These are phyloP conservation scores for Persicaria tinctoria DNA, from an alignment of 148 eudicot species.

Conservation along the genomic window DNA sequence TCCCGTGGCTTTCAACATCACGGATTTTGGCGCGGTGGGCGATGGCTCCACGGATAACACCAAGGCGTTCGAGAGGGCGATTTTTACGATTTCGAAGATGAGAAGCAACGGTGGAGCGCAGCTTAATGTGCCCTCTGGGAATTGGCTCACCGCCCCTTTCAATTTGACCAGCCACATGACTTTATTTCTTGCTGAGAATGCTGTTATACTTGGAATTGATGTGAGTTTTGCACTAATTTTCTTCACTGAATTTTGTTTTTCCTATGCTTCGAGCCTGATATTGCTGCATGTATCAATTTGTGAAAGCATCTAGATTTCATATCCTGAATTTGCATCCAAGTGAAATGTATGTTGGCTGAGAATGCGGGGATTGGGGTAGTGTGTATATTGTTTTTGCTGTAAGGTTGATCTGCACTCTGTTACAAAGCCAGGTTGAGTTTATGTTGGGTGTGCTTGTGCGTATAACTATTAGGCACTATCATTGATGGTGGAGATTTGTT, in stretches of 20 bases:
- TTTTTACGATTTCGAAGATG: conserved; percentile 48
- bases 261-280: neutral
- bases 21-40: conserved; percentile 77
- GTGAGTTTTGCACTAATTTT: conserved; percentile 37
- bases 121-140: conserved; percentile 74
- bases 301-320: neutral
- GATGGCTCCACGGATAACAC: conserved; percentile 67
- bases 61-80: conserved; percentile 61
- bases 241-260: neutral
- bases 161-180: conserved; percentile 86
- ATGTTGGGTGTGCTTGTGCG: neutral
- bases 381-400: neutral
- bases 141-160: conserved; percentile 85
- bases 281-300: neutral
- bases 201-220: conserved; percentile 77
- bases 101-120: conserved; percentile 69
- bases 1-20: conserved; percentile 52
- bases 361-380: neutral
- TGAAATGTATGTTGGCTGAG: neutral
- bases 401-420: neutral
- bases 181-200: conserved; percentile 72
- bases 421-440: neutral
- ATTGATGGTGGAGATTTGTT: neutral
- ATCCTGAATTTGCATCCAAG: neutral
- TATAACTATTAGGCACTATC: neutral